Evolutionary conservation across 495 filamentous ascomycete species (phyloP), one percentile per base, ranked within the genome.

Genomic region (Aspergillus panamensis): DNA sequence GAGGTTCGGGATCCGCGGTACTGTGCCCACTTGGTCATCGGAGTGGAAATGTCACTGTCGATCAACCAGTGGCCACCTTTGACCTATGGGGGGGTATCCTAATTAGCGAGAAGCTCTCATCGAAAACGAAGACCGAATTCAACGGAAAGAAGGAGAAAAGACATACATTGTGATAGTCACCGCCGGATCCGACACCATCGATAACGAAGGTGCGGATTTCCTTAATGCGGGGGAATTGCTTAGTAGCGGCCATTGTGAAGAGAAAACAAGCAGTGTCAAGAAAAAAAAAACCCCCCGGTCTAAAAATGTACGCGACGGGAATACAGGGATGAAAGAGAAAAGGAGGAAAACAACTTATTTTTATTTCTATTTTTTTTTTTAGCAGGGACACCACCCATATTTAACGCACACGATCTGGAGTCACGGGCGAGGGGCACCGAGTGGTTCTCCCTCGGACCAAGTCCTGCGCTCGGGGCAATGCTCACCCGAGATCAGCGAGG

Each of bases 51-150:
- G 57, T 90, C 86, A 56, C 87, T 86, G 70, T 96, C 92, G 64
- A 96, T 86, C 62, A 96, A 75, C 92, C 92, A 96, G 72, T 96
- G 91, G 21, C 92, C 91, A 19, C 89, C 89, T 67, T 90, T 84
- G 62, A 96, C 76, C 77, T 80, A 21, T n/a, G 5, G 43, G 9
- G 14, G 35, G 25, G 25, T 2, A 25, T 5, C 25, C 2, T 25
- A 25, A 25, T 25, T 25, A 25, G 25, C 25, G 5, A 33, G 55
- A 40, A 5, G 42, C 25, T 25, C 25, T 25, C 25, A 17, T 13
- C 13, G 13, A 13, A 17, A 30, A 8, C 33, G 14, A 33, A 25
- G 25, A 25, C n/a, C n/a, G n/a, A 29, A 19, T 12, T 3, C 9
- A 39, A 25, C 14, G 10, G 40, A 4, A 39, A 49, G 48, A 21